Base-by-base conservation (phyloP, 805 yeast genomes). In the Candida dajiaensis region DNA sequence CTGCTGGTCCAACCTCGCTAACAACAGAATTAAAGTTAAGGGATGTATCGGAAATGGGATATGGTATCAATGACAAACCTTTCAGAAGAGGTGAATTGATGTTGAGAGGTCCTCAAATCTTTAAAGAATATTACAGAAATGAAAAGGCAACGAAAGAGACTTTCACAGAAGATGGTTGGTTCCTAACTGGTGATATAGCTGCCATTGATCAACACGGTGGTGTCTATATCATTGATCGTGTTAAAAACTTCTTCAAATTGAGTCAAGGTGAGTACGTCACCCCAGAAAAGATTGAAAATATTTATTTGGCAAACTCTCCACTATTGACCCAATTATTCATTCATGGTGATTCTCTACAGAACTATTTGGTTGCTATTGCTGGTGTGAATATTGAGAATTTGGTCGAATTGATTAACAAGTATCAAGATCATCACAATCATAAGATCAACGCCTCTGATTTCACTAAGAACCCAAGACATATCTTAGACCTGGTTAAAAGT, bases 221-320 rank as follows among this genome's bases (percentile, higher is more conserved):
- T 33, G 57, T 85, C 15, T 69, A 62, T 46, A 80, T 85, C 50
- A 73, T 85, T 57, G 92, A 85, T 59, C 72, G 94, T 48, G 87
- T 84, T 35, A 85, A 85, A 68, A 85, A 84, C 65, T 84, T 85
- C 68, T 85, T 83, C 72, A 85, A 85, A 55, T 61, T 78, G 45
- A 71, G 80, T 3, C 82, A 77, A 58, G 81, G 81, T 29, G 81
- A 77, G 65, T 85, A 83, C 59, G 76, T 85, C 44, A 83, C 89
- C 1, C 89, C 89, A 8, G 94, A 85, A 57, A 81, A 76, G 62
- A 78, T 85, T 52, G 90, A 85, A 57, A 81, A 80, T 55, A 64
- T 67, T 15, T 83, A 84, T 59, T 61, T 81, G 40, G 71, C 85
- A 0, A 65, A 70, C 8, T 71, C 75, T 52, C 74, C 83, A 6